These are phyloP conservation scores for Fusarium buharicum DNA, from an alignment of 2,329 filamentous ascomycete genomes.

Conservation along the genomic window DNA sequence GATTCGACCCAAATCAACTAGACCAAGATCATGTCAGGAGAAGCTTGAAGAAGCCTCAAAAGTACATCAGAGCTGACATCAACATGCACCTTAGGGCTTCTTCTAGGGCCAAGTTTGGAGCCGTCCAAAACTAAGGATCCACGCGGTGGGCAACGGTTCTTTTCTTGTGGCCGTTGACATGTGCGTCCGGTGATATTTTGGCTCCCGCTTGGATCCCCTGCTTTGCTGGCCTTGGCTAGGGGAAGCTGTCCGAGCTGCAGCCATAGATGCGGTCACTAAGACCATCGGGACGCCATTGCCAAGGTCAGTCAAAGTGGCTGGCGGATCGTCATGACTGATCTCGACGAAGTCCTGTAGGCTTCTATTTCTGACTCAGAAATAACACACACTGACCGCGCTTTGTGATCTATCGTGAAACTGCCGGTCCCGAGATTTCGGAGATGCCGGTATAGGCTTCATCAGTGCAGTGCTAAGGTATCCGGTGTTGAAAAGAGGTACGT, in stretches of 20 bases:
- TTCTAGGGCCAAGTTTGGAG: slow-evolving; percentile 2
- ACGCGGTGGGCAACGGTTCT: slow-evolving; percentile 36
- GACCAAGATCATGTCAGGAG: background rate
- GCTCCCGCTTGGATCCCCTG: slow-evolving; percentile 31
- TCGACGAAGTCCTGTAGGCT: no score
- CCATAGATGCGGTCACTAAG: slow-evolving; percentile 32
- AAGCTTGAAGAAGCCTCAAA: background rate
- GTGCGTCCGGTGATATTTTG: slow-evolving; percentile 20
- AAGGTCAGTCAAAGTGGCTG: slow-evolving; percentile 37
- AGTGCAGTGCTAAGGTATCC: background rate
- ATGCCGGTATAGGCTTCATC: background rate
- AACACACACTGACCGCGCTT: no score
- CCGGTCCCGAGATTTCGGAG: no score
- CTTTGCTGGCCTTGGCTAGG: slow-evolving; percentile 30
- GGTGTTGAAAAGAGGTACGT: background rate
- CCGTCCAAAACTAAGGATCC: slow-evolving; percentile 24
- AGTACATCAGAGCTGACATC: background rate
- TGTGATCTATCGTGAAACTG: background rate
- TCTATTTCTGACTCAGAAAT: no score
- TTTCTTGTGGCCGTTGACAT: slow-evolving; percentile 39
- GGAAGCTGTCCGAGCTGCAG: slow-evolving; percentile 41
- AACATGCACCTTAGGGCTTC: background rate
- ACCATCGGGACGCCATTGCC: slow-evolving; percentile 35
- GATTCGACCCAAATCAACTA: background rate
- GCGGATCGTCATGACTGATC: slow-evolving; percentile 32